Base-by-base conservation (phyloP, 169 alveolate species). In the Cryptosporidium muris region DNA sequence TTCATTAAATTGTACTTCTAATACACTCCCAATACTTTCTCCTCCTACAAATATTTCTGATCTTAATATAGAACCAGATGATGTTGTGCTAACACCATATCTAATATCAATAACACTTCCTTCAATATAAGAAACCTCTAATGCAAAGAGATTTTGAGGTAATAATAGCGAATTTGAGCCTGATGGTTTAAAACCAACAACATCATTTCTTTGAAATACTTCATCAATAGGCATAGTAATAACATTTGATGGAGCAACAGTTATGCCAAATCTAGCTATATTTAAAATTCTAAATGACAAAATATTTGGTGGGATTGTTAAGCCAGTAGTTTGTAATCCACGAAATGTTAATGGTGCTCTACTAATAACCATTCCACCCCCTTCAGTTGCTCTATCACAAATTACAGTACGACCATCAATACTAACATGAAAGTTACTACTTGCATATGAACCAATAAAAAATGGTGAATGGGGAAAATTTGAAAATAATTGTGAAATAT, bases 171-270 rank as follows among this genome's bases (percentile, higher is more conserved):
- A 40, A 42, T 45, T 14, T 64, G 88, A 92, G 88, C 37, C 91
- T 66, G 60, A 88, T 53, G 42, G 96, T 90, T 60, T 92, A 81
- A 95, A 92, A 37, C 97, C 97, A n/a, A 95, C 97, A 12, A 93
- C 97, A 65, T 95, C 97, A 82, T 95, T 95, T 51, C 97, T 81
- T 63, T 93, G 96, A 63, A 95, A 95, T 34, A 95, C 93, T 53
- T 93, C 97, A 11, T 91, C 89, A 25, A 94, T 91, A 4, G 95
- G 81, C 45, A 94, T 91, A 60, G 94, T 81, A 49, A 95, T 91
- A 53, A 95, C 92, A 68, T 94, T 95, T 11, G 97, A 96, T 1
- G 97, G 97, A 1, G 97, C 97, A 2, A 95, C 97, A 1, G 97
- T 95, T 37, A 95, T 94, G n/a, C 97, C 97, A 88, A 95, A 95